Conservation (phyloP, 2,329 filamentous ascomycete species). For the Fusarium verticillioides region DNA sequence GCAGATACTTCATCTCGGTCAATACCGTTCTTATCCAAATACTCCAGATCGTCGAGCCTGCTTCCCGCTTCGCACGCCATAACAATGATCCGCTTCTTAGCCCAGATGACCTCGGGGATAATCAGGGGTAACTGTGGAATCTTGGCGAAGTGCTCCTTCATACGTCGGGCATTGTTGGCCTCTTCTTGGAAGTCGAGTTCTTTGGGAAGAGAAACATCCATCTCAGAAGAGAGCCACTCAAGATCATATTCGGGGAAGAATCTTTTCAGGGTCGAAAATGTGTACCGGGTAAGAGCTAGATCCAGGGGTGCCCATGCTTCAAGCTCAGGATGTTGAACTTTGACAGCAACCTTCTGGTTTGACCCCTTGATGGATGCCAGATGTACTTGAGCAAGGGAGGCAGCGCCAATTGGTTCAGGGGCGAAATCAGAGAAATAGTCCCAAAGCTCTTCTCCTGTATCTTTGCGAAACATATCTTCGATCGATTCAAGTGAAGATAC, state of each 20-base stretch:
- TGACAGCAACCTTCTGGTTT: conserved; percentile 90
- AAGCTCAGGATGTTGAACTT: conserved; percentile 91
- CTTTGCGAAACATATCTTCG: conserved; percentile 83
- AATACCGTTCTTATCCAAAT: conserved; percentile 85
- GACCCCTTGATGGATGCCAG: conserved; percentile 84
- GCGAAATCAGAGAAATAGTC: conserved; percentile 91
- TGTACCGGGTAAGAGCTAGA: conserved; percentile 85
- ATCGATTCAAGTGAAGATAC: conserved; percentile 91
- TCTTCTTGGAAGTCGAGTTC: conserved; percentile 92
- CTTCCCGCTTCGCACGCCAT: conserved; percentile 93
- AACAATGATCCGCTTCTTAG: conserved; percentile 87
- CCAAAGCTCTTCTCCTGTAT: conserved; percentile 81
- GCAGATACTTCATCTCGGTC: conserved; percentile 96
- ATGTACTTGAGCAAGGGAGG: conserved; percentile 94
- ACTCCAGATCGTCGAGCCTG: conserved; percentile 88
- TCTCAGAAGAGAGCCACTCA: conserved; percentile 93
- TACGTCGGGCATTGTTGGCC: conserved; percentile 82
- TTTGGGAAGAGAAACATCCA: conserved; percentile 89
- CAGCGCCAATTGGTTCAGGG: conserved; percentile 84
- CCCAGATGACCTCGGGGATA: conserved; percentile 90
- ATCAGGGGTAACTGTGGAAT: conserved; percentile 82
- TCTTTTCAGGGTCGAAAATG: conserved; percentile 87
- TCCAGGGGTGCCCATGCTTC: conserved; percentile 93
- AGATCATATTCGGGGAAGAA: conserved; percentile 99
- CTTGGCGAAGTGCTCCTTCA: conserved; percentile 81